Percentiles rank a stretch among this genome's conserved stretches.
phyloP scores from a whole-genome alignment of 179 eudicot genomes.

The Beta macrorhiza region DNA sequence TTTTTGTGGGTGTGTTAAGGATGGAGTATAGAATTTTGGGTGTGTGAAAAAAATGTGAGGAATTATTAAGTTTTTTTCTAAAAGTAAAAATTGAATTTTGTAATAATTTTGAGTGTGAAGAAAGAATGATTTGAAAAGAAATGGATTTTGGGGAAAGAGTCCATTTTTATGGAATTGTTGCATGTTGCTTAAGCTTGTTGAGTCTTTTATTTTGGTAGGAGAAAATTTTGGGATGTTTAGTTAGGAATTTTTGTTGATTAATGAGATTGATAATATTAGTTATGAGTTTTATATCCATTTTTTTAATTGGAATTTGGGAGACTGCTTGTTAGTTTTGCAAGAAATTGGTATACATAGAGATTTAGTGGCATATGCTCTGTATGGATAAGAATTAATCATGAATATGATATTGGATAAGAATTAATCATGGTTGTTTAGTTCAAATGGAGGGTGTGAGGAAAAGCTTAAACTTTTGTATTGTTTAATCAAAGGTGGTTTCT shows the following conservation, averaged over 20 bases:
- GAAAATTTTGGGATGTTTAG: not conserved
- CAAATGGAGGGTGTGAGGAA: not conserved
- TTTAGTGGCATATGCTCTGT: no score
- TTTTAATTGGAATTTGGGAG: no score
- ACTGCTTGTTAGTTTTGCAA: no score
- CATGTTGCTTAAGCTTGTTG: not conserved
- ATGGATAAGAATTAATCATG: not conserved
- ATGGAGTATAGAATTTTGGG: not conserved
- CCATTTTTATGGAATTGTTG: not conserved
- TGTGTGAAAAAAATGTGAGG: not conserved
- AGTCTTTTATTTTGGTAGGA: no score
- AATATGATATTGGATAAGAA: slow-evolving; percentile 17
- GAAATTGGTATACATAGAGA: no score
- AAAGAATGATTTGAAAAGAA: not conserved
- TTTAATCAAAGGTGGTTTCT: slow-evolving; percentile 15
- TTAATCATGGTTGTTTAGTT: slow-evolving; percentile 8
- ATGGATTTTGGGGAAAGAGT: not conserved
- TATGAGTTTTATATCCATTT: no score
- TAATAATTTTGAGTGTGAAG: not conserved
- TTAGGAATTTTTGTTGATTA: not conserved
- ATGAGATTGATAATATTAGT: not conserved
- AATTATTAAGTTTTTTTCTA: not conserved
- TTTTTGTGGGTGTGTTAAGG: not conserved
- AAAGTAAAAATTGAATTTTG: not conserved
- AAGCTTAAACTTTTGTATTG: not conserved